Conservation (phyloP, 192 early-diverging fungal genomes). For the Gryganskiella cystojenkinii region DNA sequence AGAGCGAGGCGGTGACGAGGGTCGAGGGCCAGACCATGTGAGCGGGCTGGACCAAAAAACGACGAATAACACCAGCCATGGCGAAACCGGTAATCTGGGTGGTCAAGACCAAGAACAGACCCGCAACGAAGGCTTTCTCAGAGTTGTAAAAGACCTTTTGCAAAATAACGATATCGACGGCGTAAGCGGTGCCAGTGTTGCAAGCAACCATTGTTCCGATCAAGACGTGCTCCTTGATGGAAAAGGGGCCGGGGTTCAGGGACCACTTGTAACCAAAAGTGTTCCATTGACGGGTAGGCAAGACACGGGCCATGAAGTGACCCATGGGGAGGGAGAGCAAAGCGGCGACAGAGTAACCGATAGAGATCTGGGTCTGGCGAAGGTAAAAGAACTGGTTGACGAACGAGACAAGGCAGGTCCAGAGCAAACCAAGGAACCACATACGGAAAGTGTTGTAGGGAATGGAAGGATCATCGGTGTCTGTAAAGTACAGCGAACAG, state of each 20-base stretch:
- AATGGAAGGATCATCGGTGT: constrained; percentile 54
- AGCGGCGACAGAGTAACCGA: too few species aligned
- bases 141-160: constrained; percentile 60
- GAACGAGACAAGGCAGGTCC: constrained; percentile 25
- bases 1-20: constrained; percentile 75
- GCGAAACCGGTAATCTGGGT: too few species aligned
- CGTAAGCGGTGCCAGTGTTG: too few species aligned
- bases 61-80: constrained; percentile 77
- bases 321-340: too few species aligned
- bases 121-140: constrained; percentile 58
- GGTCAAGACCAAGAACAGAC: constrained; percentile 50
- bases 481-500: background rate
- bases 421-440: constrained; percentile 45
- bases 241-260: constrained; percentile 67
- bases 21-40: constrained; percentile 86
- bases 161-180: constrained; percentile 33
- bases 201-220: too few species aligned
- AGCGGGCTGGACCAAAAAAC: constrained; percentile 80
- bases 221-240: constrained; percentile 35
- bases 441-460: constrained; percentile 59
- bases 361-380: constrained; percentile 42
- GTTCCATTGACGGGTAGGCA: constrained; percentile 34
- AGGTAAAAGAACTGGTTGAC: constrained; percentile 61
- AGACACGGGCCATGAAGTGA: too few species aligned
- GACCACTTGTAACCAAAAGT: constrained; percentile 51